phyloP scores from a whole-genome alignment of 2,329 filamentous ascomycete genomes.

The Tricladium varicosporioides region DNA sequence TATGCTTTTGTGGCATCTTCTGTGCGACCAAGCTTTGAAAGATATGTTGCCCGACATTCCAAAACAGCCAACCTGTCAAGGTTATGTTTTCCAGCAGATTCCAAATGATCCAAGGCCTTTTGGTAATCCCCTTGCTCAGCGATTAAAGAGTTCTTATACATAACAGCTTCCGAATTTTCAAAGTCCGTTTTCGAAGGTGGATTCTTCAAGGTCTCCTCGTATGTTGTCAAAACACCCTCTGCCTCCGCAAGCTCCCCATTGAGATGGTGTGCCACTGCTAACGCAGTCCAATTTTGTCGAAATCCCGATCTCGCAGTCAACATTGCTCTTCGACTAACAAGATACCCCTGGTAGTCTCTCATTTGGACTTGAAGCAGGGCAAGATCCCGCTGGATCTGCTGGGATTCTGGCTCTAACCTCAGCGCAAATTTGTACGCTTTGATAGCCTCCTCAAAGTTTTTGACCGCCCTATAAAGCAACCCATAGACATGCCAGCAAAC shows the following conservation, averaged over 20 bases:
- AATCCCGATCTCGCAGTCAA: constrained; percentile 77
- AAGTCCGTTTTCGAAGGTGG: constrained; percentile 75
- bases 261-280: constrained; percentile 90
- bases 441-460: constrained; percentile 98
- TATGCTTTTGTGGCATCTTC: constrained; percentile 83
- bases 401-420: constrained; percentile 87
- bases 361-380: constrained; percentile 94
- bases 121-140: constrained; percentile 83
- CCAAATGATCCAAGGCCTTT: constrained; percentile 81
- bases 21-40: constrained; percentile 72
- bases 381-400: constrained; percentile 90
- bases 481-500: constrained; percentile 99
- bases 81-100: constrained; percentile 72
- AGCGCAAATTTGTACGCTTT: constrained; percentile 98
- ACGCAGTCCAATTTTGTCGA: constrained; percentile 95
- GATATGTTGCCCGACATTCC: constrained; percentile 82
- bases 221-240: constrained; percentile 86
- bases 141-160: constrained; percentile 96
- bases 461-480: constrained; percentile 84
- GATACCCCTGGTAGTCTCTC: constrained; percentile 90
- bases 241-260: constrained; percentile 82
- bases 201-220: constrained; percentile 87
- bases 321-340: constrained; percentile 86
- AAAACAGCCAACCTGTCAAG: constrained; percentile 82
- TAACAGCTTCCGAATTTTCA: constrained; percentile 87